Percentiles rank a stretch among this genome's conserved stretches.
phyloP scores from a whole-genome alignment of 2,329 filamentous ascomycete species.

The Ascocoryne sarcoides region DNA sequence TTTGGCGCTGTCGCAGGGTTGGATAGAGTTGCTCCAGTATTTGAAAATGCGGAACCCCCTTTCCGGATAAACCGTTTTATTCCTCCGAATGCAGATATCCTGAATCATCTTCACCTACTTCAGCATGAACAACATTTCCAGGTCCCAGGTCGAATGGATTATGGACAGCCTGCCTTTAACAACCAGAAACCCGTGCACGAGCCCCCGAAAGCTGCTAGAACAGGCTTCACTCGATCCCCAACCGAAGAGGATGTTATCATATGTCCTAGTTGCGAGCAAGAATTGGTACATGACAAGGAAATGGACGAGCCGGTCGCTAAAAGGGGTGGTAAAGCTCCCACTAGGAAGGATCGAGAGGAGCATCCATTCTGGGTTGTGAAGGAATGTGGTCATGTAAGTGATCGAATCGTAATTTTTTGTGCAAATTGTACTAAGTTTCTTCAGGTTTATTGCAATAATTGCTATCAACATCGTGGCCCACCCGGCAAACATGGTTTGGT shows the following conservation, averaged over 20 bases:
- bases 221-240: slow-evolving; percentile 76
- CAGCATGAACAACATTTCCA: slow-evolving; percentile 8
- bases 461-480: slow-evolving; percentile 46
- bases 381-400: slow-evolving; percentile 79
- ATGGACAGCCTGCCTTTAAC: slow-evolving; percentile 18
- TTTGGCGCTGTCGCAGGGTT: not conserved
- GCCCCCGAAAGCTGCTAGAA: slow-evolving; percentile 42
- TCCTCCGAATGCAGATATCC: slow-evolving; percentile 2
- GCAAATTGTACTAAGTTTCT: slow-evolving; percentile 15
- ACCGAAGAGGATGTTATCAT: slow-evolving; percentile 64
- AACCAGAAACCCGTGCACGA: slow-evolving; percentile 24
- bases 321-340: slow-evolving; percentile 38
- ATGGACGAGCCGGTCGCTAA: slow-evolving; percentile 30
- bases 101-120: slow-evolving; percentile 8
- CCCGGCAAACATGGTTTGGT: slow-evolving; percentile 25
- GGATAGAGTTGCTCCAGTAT: not conserved
- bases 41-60: slow-evolving; percentile 3
- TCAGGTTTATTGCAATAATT: slow-evolving; percentile 55
- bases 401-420: not conserved
- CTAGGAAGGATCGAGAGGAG: slow-evolving; percentile 47
- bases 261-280: slow-evolving; percentile 79
- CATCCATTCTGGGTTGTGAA: slow-evolving; percentile 90
- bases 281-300: slow-evolving; percentile 61
- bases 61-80: too few relatives aligned
- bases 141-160: slow-evolving; percentile 21